phyloP scores from a whole-genome alignment of 2,329 filamentous ascomycete genomes.

The Fusarium cyanostomum region DNA sequence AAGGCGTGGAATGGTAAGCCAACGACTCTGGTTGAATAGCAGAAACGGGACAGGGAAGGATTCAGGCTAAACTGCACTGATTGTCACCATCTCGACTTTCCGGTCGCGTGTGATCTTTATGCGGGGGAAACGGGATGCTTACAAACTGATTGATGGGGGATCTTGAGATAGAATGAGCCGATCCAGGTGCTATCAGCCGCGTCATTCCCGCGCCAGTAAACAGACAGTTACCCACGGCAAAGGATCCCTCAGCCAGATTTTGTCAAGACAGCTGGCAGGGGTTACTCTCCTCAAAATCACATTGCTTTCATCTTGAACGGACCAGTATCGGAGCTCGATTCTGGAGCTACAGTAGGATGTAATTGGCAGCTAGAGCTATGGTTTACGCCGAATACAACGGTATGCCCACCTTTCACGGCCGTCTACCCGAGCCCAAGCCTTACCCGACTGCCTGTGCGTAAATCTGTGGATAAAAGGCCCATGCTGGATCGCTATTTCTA shows the following conservation, averaged over 20 bases:
- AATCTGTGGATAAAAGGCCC: slow-evolving; percentile 5
- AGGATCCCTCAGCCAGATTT: not conserved
- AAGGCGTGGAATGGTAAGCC: not conserved
- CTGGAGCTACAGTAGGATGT: not conserved
- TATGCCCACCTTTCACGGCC: not conserved
- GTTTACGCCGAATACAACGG: not conserved
- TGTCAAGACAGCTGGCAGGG: not conserved
- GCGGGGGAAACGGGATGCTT: not conserved
- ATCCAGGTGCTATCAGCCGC: not conserved
- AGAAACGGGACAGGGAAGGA: not conserved
- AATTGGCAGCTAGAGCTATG: not conserved
- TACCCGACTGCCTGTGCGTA: not conserved
- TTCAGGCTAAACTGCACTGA: not conserved
- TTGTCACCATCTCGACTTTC: not conserved
- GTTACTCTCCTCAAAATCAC: not conserved
- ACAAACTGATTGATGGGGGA: slow-evolving; percentile 1
- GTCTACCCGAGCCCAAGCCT: not conserved
- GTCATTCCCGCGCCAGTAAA: not conserved
- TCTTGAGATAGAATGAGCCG: not conserved
- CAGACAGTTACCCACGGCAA: not conserved
- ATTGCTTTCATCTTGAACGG: not conserved
- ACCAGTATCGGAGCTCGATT: not conserved
- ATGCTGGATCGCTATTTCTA: not conserved
- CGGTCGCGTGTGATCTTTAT: not conserved
- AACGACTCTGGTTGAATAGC: not conserved